Conservation (phyloP, 2,329 filamentous ascomycete genomes). For the Akanthomyces dipterigenus region DNA sequence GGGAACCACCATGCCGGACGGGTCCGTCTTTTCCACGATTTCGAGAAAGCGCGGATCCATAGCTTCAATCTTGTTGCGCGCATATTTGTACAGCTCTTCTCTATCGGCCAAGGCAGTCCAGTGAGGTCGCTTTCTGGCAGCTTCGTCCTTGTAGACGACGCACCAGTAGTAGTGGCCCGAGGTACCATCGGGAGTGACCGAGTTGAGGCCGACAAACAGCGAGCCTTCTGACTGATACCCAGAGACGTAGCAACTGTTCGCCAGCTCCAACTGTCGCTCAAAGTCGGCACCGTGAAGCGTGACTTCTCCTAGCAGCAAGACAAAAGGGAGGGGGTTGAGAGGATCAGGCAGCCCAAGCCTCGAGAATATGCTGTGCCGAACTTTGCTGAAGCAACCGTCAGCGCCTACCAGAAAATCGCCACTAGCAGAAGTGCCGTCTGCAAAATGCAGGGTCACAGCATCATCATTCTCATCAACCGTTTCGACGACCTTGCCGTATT, state of each 20-base stretch:
- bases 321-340: slow-evolving; percentile 21
- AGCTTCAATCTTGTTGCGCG: slow-evolving; percentile 6
- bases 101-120: slow-evolving; percentile 20
- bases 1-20: slow-evolving; percentile 19
- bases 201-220: slow-evolving; percentile 21
- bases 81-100: slow-evolving; percentile 10
- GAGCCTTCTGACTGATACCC: background rate
- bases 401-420: slow-evolving; percentile 41
- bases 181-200: slow-evolving; percentile 15
- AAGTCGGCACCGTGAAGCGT: slow-evolving; percentile 21
- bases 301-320: slow-evolving; percentile 22
- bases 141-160: slow-evolving; percentile 16
- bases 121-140: slow-evolving; percentile 25
- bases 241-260: slow-evolving; percentile 24
- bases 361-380: slow-evolving; percentile 25
- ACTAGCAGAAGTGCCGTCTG: slow-evolving; percentile 33
- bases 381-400: slow-evolving; percentile 35
- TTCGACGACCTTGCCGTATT: slow-evolving; percentile 33
- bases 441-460: slow-evolving; percentile 34
- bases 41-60: slow-evolving; percentile 13
- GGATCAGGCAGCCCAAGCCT: slow-evolving; percentile 18
- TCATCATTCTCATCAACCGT: slow-evolving; percentile 27
- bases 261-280: slow-evolving; percentile 25
- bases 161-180: slow-evolving; percentile 25
- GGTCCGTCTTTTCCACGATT: slow-evolving; percentile 21